Evolutionary conservation across 345 rosid genomes (phyloP).

Genomic region (Geranium rotundifolium): DNA sequence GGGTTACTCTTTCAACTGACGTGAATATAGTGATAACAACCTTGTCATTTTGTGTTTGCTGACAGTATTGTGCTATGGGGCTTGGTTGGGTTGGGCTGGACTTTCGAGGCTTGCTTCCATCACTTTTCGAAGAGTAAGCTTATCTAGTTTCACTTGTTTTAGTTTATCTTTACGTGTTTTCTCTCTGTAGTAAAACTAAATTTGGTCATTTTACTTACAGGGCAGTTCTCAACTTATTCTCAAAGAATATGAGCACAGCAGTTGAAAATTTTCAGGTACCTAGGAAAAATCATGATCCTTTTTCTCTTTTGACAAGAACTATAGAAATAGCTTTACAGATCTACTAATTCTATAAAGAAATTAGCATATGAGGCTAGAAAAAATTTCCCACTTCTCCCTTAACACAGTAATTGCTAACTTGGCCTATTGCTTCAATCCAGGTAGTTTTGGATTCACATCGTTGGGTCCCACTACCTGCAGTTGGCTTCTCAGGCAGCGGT

Average conservation of each 20-base stretch:
- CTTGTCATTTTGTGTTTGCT: conserved; percentile 9
- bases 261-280: conserved; percentile 84
- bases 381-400: too few relatives aligned
- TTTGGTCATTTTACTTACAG: conserved; percentile 37
- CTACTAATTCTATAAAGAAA: not conserved
- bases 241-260: conserved; percentile 73
- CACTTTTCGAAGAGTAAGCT: conserved; percentile 76
- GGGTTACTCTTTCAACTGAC: not conserved
- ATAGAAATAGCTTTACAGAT: conserved; percentile 1
- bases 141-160: conserved; percentile 1
- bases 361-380: not conserved
- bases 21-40: not conserved
- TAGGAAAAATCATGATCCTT: not conserved
- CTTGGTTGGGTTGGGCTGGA: conserved; percentile 95
- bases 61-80: conserved; percentile 91
- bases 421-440: conserved; percentile 37
- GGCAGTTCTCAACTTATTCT: conserved; percentile 82
- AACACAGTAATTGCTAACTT: conserved; percentile 15
- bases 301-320: not conserved
- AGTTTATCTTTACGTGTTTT: conserved; percentile 2
- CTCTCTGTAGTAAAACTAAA: conserved; percentile 5
- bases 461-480: conserved; percentile 88
- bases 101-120: conserved; percentile 91
- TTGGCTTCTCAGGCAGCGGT: conserved; percentile 65
- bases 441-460: conserved; percentile 94